Conservation (phyloP, 2,329 filamentous ascomycete species). For the Nigrospora osmanthi region DNA sequence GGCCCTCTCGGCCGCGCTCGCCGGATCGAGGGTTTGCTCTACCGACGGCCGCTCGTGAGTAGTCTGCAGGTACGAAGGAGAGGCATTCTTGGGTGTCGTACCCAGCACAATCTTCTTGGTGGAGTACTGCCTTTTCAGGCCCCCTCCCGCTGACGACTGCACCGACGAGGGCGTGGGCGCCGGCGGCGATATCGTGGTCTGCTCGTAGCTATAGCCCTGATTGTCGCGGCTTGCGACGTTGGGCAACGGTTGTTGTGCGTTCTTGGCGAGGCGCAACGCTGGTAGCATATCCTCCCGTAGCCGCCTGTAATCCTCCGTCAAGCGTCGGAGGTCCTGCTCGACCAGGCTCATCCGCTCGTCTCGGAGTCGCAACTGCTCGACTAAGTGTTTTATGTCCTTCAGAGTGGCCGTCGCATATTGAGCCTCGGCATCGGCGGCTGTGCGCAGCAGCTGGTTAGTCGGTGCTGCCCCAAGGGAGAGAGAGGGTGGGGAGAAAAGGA, state of each 20-base stretch:
- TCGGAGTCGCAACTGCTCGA: slow-evolving; percentile 79
- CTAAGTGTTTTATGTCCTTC: slow-evolving; percentile 86
- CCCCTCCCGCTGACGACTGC: slow-evolving; percentile 37
- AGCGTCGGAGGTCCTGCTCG: slow-evolving; percentile 73
- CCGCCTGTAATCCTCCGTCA: slow-evolving; percentile 83
- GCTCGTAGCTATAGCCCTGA: slow-evolving; percentile 43
- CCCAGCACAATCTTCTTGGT: slow-evolving; percentile 70
- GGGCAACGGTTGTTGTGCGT: slow-evolving; percentile 82
- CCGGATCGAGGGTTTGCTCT: slow-evolving; percentile 61
- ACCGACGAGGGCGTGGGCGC: slow-evolving; percentile 46
- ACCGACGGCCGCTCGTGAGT: slow-evolving; percentile 58
- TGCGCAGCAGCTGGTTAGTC: slow-evolving; percentile 3
- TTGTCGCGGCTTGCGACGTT: slow-evolving; percentile 29
- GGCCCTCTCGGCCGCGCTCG: slow-evolving; percentile 59
- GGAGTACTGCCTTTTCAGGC: slow-evolving; percentile 64
- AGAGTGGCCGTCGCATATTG: slow-evolving; percentile 83
- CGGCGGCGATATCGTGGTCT: slow-evolving; percentile 43
- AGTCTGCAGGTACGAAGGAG: slow-evolving; percentile 64
- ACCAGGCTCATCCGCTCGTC: slow-evolving; percentile 83
- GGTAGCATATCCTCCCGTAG: slow-evolving; percentile 88
- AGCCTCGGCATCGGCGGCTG: slow-evolving; percentile 82
- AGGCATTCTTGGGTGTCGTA: slow-evolving; percentile 65
- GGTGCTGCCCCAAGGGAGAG: neutral
- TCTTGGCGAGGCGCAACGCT: slow-evolving; percentile 83
- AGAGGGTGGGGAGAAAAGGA: neutral